phyloP scores from a whole-genome alignment of 2,329 filamentous ascomycete genomes.

The Penicillium vulpinum region DNA sequence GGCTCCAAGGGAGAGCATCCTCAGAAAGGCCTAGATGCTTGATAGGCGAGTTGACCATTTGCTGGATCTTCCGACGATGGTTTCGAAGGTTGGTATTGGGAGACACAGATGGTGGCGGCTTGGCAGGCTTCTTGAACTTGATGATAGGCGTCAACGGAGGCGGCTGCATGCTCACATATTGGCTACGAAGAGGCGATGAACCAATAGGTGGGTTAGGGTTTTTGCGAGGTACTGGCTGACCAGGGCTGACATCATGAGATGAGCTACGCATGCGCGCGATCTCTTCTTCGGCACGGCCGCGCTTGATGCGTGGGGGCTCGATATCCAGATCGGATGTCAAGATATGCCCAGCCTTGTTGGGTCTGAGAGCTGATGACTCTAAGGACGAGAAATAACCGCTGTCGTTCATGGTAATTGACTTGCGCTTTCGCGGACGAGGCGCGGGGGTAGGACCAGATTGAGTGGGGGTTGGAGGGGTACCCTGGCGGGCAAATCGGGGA shows the following conservation, averaged over 20 bases:
- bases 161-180: constrained; percentile 61
- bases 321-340: constrained; percentile 72
- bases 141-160: constrained; percentile 80
- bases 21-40: constrained; percentile 46
- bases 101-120: constrained; percentile 74
- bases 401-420: constrained; percentile 79
- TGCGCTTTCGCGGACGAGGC: constrained; percentile 69
- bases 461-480: constrained; percentile 71
- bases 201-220: constrained; percentile 47
- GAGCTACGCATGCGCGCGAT: constrained; percentile 91
- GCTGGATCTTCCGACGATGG: constrained; percentile 78
- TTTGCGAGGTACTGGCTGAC: constrained; percentile 47
- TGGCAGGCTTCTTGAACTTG: constrained; percentile 70
- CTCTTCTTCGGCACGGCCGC: constrained; percentile 90
- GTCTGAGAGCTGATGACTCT: constrained; percentile 82
- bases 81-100: constrained; percentile 89
- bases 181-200: constrained; percentile 67
- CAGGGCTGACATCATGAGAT: constrained; percentile 82
- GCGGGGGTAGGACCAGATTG: constrained; percentile 65
- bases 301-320: constrained; percentile 77
- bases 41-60: constrained; percentile 77
- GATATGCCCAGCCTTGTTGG: constrained; percentile 63
- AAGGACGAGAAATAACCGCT: constrained; percentile 97
- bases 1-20: constrained; percentile 48
- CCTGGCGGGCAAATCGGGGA: constrained; percentile 58